Evolutionary conservation across 306 rosid genomes (phyloP).

Genomic region (Cercis canadensis): DNA sequence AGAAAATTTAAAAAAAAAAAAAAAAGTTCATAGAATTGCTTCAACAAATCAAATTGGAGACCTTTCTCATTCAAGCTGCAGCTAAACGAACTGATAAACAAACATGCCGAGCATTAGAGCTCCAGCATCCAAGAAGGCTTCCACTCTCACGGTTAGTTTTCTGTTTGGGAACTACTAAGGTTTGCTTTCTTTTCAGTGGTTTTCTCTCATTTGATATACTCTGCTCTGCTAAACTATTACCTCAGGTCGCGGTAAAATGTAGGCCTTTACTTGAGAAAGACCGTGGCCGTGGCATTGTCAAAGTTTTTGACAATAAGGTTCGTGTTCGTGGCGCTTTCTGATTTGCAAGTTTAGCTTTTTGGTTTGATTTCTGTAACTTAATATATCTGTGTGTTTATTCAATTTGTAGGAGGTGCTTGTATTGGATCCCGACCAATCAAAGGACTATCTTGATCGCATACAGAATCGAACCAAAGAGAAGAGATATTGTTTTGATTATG

Average conservation of each 20-base stretch:
- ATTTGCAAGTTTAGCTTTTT: not conserved
- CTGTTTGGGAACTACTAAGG: not conserved
- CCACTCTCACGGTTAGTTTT: conserved; percentile 62
- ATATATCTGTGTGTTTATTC: conserved; percentile 2
- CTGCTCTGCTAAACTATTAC: not conserved
- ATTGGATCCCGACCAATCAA: conserved; percentile 62
- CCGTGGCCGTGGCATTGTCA: conserved; percentile 64
- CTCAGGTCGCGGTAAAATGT: conserved; percentile 71
- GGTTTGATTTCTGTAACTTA: not conserved
- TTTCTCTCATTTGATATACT: not conserved
- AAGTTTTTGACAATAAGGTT: conserved; percentile 63
- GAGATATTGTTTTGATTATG: conserved; percentile 65
- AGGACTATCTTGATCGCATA: conserved; percentile 64
- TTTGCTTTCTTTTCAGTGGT: not conserved
- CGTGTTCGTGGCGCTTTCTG: not conserved
- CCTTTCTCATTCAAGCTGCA: not conserved
- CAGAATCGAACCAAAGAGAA: conserved; percentile 67
- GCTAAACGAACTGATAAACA: conserved; percentile 11
- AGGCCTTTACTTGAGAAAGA: conserved; percentile 52
- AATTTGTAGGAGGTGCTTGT: conserved; percentile 59
- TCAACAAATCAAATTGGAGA: not conserved
- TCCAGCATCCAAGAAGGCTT: conserved; percentile 59
- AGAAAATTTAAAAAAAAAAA: not conserved
- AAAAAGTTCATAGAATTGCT: not conserved
- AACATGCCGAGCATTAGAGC: conserved; percentile 69